Evolutionary conservation across 371 early-diverging fungal species (phyloP), one percentile per base, ranked within the genome.

Genomic region (Dinochytrium kinnereticum): DNA sequence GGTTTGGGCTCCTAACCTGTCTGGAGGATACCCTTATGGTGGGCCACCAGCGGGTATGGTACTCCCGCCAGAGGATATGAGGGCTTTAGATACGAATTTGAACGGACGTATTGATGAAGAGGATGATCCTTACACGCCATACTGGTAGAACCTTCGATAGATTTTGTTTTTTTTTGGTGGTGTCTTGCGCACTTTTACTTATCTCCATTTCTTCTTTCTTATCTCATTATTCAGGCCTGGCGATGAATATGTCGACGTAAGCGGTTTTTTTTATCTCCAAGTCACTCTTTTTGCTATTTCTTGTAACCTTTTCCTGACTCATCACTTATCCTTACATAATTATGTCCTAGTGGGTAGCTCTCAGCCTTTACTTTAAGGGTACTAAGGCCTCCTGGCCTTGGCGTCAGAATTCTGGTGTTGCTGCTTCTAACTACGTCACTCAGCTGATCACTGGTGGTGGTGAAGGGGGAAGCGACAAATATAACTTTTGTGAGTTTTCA

Each of bases 241-340:
- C 5, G 40, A n/a, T 19, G 44, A 64, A 24, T 75, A 69, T 53
- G 85, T 85, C 36, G 85, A 85, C 73, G 83, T 83, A 26, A 40
- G 40, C 30, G 5, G 3, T 10, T 17, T 31, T 64, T 64, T 31
- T 57, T 5, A 30, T 5, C 31, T 57, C 5, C 24, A 30, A 13
- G 5, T 57, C 57, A 5, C 57, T 24, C 31, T 57, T 57, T 57
- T 19, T 13, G 44, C 44, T n/a, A n/a, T n/a, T n/a, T n/a, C n/a
- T n/a, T n/a, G n/a, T n/a, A n/a, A n/a, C n/a, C n/a, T n/a, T n/a
- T n/a, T n/a, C n/a, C n/a, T n/a, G 44, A 44, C 7, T 57, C 31
- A 13, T 57, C 5, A 5, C 57, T 5, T 57, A 13, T 57, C 26
- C 31, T 57, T 31, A 24, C 26, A 10, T 57, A 30, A 17, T 24